Conservation (phyloP, 441 rosid species). For the Brassica hybrid region DNA sequence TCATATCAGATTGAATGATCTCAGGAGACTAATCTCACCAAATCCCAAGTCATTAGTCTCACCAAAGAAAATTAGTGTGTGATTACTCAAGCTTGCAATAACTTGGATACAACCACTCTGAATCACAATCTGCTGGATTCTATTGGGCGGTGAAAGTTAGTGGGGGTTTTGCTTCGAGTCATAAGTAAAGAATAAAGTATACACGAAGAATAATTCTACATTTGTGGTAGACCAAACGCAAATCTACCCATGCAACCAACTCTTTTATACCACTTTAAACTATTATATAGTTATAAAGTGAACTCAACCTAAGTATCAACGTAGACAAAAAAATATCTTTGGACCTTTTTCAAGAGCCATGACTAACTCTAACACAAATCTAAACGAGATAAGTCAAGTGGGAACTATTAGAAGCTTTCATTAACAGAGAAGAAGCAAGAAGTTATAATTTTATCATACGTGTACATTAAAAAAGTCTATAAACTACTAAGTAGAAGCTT, state of each 20-base stretch:
- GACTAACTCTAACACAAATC: constrained; percentile 22
- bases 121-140: constrained; percentile 38
- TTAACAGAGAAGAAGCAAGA: constrained; percentile 24
- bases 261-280: background rate
- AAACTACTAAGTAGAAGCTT: constrained; percentile 14
- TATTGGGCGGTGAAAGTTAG: constrained; percentile 44
- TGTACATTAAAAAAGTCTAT: constrained; percentile 10
- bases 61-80: constrained; percentile 22
- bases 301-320: constrained; percentile 3
- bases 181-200: constrained; percentile 44
- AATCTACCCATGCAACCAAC: constrained; percentile 30
- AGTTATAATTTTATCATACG: too few species aligned
- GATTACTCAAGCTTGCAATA: constrained; percentile 40
- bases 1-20: constrained; percentile 1
- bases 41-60: constrained; percentile 37
- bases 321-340: background rate
- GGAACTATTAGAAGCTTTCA: constrained; percentile 27
- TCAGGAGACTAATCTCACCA: constrained; percentile 28
- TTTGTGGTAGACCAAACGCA: constrained; percentile 40
- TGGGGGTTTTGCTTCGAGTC: constrained; percentile 39
- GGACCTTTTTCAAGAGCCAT: constrained; percentile 13
- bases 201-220: constrained; percentile 41
- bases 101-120: constrained; percentile 37
- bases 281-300: background rate
- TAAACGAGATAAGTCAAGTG: constrained; percentile 26